phyloP scores from a whole-genome alignment of 306 rosid genomes.

The Cucurbita moschata region DNA sequence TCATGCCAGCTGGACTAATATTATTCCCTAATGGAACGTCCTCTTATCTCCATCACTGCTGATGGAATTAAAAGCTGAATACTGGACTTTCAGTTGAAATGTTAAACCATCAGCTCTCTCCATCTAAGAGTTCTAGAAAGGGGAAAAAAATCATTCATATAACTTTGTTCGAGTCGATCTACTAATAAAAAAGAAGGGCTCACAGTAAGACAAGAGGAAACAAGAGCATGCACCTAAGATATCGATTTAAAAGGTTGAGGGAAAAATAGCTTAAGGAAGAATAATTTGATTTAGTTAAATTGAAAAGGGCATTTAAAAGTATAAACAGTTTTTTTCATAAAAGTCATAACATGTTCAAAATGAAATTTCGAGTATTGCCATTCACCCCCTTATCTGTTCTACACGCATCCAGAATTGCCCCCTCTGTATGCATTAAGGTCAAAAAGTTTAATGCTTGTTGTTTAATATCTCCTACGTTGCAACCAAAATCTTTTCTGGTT shows the following conservation, averaged over 20 bases:
- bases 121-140: neutral
- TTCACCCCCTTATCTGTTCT: neutral
- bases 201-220: neutral
- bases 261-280: neutral
- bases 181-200: neutral
- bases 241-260: neutral
- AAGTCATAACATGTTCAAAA: neutral
- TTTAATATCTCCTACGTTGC: neutral
- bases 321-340: neutral
- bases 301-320: neutral
- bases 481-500: neutral
- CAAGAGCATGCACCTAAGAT: neutral
- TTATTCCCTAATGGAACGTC: conserved; percentile 3
- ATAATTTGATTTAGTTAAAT: neutral
- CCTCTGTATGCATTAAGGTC: neutral
- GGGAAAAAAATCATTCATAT: neutral
- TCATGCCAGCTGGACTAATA: neutral
- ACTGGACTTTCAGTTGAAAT: neutral
- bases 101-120: neutral
- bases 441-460: neutral
- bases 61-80: neutral
- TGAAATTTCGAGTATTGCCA: neutral
- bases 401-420: neutral
- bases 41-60: neutral
- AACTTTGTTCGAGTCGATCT: neutral